Conservation (phyloP, 2,329 filamentous ascomycete genomes). For the Botrytis hyacinthi region DNA sequence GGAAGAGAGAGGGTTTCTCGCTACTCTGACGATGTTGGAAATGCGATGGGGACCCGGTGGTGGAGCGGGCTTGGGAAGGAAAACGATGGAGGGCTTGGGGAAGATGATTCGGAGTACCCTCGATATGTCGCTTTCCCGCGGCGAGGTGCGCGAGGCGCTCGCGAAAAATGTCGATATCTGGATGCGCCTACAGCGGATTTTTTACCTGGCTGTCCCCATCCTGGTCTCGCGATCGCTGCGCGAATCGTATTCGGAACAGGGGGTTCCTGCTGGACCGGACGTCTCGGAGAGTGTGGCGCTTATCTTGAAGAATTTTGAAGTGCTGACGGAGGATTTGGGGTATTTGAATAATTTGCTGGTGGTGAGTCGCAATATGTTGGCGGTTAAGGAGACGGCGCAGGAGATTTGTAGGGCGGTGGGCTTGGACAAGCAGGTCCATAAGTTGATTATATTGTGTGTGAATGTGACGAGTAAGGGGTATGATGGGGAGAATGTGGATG, state of each 20-base stretch:
- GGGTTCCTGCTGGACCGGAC: conserved; percentile 55
- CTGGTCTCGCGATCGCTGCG: conserved; percentile 60
- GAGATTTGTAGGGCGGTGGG: conserved; percentile 63
- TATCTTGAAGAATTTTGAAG: conserved; percentile 60
- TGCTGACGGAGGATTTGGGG: conserved; percentile 60
- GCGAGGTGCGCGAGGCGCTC: conserved; percentile 58
- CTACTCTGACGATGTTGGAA: conserved; percentile 50
- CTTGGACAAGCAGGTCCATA: conserved; percentile 65
- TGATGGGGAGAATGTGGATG: conserved; percentile 60
- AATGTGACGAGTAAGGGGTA: conserved; percentile 68
- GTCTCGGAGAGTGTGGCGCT: conserved; percentile 61
- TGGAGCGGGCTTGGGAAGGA: conserved; percentile 53
- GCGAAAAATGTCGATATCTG: conserved; percentile 63
- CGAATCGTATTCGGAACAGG: conserved; percentile 51
- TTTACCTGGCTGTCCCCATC: conserved; percentile 59
- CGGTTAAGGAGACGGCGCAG: conserved; percentile 63
- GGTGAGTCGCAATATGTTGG: conserved; percentile 62
- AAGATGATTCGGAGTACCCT: conserved; percentile 59
- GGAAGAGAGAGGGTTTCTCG: conserved; percentile 62
- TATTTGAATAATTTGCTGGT: conserved; percentile 67
- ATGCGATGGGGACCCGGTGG: conserved; percentile 60
- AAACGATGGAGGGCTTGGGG: conserved; percentile 53
- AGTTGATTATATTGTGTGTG: conserved; percentile 63
- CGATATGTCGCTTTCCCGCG: conserved; percentile 59
- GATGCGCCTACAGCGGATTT: conserved; percentile 62